A percentile compares a stretch with the other conserved stretches of the same genome.
These are phyloP conservation scores for Leishmania tarentolae DNA, from an alignment of 208 protist species.

Conservation along the genomic window DNA sequence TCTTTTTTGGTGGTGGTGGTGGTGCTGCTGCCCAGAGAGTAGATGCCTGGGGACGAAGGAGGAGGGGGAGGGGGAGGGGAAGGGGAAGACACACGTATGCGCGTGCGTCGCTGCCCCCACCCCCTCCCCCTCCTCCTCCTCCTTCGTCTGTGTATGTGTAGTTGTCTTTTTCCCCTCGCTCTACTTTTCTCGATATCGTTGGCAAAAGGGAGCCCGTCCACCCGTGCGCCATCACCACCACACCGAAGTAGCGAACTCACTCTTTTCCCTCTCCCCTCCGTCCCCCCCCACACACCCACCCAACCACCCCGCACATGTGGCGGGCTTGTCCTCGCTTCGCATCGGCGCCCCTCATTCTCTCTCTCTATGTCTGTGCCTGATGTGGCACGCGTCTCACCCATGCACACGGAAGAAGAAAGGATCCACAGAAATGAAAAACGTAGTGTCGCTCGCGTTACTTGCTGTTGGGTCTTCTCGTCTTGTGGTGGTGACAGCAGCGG, in stretches of 20 bases:
- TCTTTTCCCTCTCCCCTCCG: neutral
- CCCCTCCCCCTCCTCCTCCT: neutral
- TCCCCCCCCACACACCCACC: neutral
- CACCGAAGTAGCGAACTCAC: neutral
- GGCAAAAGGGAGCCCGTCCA: neutral
- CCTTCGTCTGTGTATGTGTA: too few relatives aligned
- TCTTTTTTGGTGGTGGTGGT: too few relatives aligned
- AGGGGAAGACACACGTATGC: neutral
- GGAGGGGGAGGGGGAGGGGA: too few relatives aligned
- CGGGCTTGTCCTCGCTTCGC: neutral
- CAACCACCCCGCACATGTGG: neutral
- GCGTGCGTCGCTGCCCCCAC: neutral
- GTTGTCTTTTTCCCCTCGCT: conserved; percentile 9
- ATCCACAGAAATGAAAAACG: neutral
- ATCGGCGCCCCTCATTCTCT: neutral
- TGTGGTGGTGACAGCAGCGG: too few relatives aligned
- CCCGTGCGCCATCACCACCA: too few relatives aligned
- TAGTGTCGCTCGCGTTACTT: too few relatives aligned
- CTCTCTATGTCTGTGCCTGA: neutral
- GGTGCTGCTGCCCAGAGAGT: too few relatives aligned
- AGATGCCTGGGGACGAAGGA: too few relatives aligned
- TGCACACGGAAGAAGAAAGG: too few relatives aligned
- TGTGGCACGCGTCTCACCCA: neutral
- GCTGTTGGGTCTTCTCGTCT: too few relatives aligned
- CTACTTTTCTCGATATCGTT: neutral